Base-by-base conservation (phyloP, 2,329 filamentous ascomycete genomes). In the Aspergillus ibericus region DNA sequence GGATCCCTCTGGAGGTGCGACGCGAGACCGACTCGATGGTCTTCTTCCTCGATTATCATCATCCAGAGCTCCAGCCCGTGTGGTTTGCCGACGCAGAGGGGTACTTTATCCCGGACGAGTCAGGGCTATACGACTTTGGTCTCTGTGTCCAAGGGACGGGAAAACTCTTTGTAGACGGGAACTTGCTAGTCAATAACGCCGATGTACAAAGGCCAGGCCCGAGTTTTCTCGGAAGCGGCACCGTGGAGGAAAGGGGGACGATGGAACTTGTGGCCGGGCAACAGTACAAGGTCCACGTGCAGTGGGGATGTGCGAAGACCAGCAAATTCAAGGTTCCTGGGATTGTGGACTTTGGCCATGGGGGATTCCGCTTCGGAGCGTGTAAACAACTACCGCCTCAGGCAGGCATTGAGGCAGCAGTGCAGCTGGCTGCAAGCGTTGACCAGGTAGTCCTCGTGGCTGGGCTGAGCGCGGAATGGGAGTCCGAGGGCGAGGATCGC, bases 381-480 rank as follows among this genome's bases (percentile, higher is more conserved):
- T 77, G 81, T 55, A 81, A 85, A 63, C 57, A 54, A 16, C 55
- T 63, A 29, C 51, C 52, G 12, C 50, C 62, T 13, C 52, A 56
- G 15, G 49, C 49, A 8, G 56, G 59, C 35, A 57, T 62, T 16
- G 18, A 54, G 22, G 44, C 59, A 34, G 89, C 90, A 1, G 87
- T 88, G 0, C 79, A 82, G 32, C 78, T 89, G 9, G 90, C 90
- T 18, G 83, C 81, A 69, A 81, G 83, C 35, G 86, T 86, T 2
- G 90, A 93, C 60, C 87, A 92, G 67, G 89, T 92, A 44, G 81
- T 93, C 61, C 78, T 93, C 44, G 88, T 89, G 68, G 87, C 86
- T 1, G 91, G 91, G 2, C 70, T 74, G 40, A 77, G 68, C 59
- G 75, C 64, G 8, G 56, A 64, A 25, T 92, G 89, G 88, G 90